Evolutionary conservation across 169 alveolate species (phyloP).

Genomic region (Cryptosporidium sp.): DNA sequence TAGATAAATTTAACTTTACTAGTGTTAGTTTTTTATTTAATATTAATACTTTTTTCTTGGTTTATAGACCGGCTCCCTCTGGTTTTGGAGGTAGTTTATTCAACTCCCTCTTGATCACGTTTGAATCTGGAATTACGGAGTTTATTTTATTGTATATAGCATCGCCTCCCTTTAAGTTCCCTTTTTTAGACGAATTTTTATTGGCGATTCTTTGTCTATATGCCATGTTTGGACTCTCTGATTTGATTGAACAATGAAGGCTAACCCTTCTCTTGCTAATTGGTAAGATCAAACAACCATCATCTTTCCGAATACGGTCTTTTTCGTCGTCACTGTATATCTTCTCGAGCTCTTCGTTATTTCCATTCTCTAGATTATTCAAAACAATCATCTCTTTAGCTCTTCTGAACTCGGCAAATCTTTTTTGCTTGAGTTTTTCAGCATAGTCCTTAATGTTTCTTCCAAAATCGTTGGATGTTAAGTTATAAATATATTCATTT

Average conservation of each 20-base stretch:
- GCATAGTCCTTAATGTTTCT: slow-evolving; percentile 36
- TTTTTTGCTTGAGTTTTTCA: slow-evolving; percentile 36
- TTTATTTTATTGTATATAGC: neutral
- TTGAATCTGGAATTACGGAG: slow-evolving; percentile 33
- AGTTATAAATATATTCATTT: slow-evolving; percentile 34
- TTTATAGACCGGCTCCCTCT: neutral
- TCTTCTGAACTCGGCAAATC: slow-evolving; percentile 23
- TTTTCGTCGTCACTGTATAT: slow-evolving; percentile 17
- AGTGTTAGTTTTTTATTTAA: slow-evolving; percentile 1
- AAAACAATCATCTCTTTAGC: slow-evolving; percentile 50
- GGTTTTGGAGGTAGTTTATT: slow-evolving; percentile 56
- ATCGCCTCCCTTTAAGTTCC: neutral
- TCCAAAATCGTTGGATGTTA: slow-evolving; percentile 24
- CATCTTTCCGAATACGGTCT: neutral
- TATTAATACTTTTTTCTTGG: neutral
- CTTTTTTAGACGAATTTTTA: too few relatives aligned
- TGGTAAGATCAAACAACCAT: neutral
- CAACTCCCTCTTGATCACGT: slow-evolving; percentile 4
- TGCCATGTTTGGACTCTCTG: slow-evolving; percentile 25
- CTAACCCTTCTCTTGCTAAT: slow-evolving; percentile 47
- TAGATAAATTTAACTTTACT: slow-evolving; percentile 20
- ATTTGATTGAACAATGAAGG: slow-evolving; percentile 15
- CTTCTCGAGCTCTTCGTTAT: slow-evolving; percentile 27
- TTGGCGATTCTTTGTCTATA: neutral
- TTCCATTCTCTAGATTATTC: slow-evolving; percentile 2